phyloP scores from a whole-genome alignment of 2,329 filamentous ascomycete genomes.

The Emmonsia crescens region DNA sequence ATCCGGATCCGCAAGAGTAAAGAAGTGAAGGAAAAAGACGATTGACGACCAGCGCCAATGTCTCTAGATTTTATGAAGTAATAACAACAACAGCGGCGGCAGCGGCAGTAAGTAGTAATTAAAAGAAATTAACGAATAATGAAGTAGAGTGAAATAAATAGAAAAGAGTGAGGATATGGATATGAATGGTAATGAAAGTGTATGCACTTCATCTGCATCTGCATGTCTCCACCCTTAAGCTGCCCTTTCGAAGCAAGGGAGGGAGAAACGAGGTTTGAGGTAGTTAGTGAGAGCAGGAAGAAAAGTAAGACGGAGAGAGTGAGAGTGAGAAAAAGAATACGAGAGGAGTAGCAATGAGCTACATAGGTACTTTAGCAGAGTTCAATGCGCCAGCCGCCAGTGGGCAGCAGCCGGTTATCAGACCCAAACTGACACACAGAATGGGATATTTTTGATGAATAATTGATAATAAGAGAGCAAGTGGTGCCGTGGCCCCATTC shows the following conservation, averaged over 20 bases:
- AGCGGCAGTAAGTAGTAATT: not conserved
- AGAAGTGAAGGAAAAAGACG: not conserved
- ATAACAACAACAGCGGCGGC: not conserved
- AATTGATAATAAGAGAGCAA: not conserved
- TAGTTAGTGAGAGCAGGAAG: not conserved
- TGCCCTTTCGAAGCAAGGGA: not conserved
- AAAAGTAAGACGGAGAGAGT: not conserved
- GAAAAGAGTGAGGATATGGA: not conserved
- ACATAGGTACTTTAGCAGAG: not conserved
- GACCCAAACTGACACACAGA: not conserved
- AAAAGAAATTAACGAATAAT: not conserved
- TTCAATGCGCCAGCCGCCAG: not conserved
- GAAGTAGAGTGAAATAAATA: not conserved
- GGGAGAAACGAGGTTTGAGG: not conserved
- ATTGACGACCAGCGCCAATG: conserved; percentile 5
- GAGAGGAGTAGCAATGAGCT: not conserved
- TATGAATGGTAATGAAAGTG: not conserved
- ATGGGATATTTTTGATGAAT: not conserved
- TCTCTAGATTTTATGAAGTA: not conserved
- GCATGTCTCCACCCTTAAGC: not conserved
- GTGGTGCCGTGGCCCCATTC: not conserved
- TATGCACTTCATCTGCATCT: not conserved
- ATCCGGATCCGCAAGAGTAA: not conserved
- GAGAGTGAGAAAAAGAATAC: not conserved
- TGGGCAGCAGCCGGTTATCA: not conserved